A percentile compares a stretch with the other conserved stretches of the same genome.
Conservation (phyloP, 306 rosid species). For the Casuarina cunninghamiana region DNA sequence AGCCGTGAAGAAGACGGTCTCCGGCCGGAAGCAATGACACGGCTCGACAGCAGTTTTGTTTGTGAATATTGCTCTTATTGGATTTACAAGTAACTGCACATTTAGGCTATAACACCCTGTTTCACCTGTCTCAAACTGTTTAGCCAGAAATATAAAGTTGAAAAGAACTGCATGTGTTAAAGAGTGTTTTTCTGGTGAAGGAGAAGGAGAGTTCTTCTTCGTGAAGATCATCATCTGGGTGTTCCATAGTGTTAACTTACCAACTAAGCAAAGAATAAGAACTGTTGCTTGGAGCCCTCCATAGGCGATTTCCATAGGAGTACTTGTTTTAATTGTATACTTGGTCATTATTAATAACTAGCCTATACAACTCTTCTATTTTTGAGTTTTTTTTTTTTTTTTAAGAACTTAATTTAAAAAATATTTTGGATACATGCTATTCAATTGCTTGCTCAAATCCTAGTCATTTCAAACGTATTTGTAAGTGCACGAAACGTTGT, state of each 20-base stretch:
- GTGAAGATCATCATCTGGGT: conserved; percentile 14
- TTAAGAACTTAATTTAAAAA: too few relatives aligned
- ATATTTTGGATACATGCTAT: too few relatives aligned
- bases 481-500: too few relatives aligned
- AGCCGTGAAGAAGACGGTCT: conserved; percentile 86
- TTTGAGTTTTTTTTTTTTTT: too few relatives aligned
- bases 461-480: too few relatives aligned
- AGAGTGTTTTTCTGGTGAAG: conserved; percentile 9
- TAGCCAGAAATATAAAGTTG: background rate
- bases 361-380: too few relatives aligned
- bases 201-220: conserved; percentile 15
- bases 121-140: conserved; percentile 20
- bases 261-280: conserved; percentile 16
- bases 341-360: background rate
- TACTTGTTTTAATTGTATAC: background rate
- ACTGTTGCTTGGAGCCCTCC: background rate
- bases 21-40: conserved; percentile 64
- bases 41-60: conserved; percentile 7
- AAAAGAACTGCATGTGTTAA: background rate
- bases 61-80: conserved; percentile 24
- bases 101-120: conserved; percentile 27
- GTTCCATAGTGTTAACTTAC: background rate
- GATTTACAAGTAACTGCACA: conserved; percentile 17
- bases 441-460: too few relatives aligned
- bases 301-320: background rate